A percentile compares a stretch with the other conserved stretches of the same genome.
Evolutionary conservation across 148 eudicot species (phyloP).

Genomic region (Camellia granthamiana): DNA sequence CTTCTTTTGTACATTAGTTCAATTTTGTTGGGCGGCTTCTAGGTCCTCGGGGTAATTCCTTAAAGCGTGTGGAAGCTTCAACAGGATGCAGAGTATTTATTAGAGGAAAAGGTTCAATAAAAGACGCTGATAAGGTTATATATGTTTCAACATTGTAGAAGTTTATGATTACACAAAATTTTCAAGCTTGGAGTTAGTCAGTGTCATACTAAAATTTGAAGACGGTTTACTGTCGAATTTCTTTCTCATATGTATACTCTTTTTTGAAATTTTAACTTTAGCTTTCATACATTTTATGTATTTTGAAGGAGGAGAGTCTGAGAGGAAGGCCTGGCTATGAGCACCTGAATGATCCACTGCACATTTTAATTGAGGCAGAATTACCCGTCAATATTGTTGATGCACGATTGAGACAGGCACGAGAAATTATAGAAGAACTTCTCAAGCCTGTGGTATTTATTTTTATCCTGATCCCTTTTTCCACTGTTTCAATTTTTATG

Average conservation of each 20-base stretch:
- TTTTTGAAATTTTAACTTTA: background rate
- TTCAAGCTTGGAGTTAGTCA: background rate
- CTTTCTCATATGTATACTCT: background rate
- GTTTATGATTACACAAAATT: background rate
- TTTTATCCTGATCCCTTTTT: too few species aligned
- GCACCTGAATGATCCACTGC: conserved; percentile 48
- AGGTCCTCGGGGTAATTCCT: conserved; percentile 55
- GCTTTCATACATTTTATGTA: background rate
- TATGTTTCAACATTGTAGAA: background rate
- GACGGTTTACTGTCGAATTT: background rate
- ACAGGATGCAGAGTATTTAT: conserved; percentile 55
- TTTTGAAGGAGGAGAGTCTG: conserved; percentile 38
- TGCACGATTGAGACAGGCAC: conserved; percentile 38
- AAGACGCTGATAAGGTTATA: conserved; percentile 46
- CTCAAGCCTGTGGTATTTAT: conserved; percentile 41
- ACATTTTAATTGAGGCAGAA: conserved; percentile 47
- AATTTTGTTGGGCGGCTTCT: conserved; percentile 55
- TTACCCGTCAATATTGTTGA: conserved; percentile 38
- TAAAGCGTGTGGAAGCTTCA: conserved; percentile 53
- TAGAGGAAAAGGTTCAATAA: conserved; percentile 52
- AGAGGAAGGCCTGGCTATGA: conserved; percentile 55
- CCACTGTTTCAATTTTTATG: too few species aligned
- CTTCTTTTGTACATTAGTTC: conserved; percentile 29
- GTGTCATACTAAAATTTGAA: background rate
- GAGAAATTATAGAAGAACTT: conserved; percentile 50